These are phyloP conservation scores for Globisporangium cylindrosporum DNA, from an alignment of 352 stramenopile species.

Conservation along the genomic window DNA sequence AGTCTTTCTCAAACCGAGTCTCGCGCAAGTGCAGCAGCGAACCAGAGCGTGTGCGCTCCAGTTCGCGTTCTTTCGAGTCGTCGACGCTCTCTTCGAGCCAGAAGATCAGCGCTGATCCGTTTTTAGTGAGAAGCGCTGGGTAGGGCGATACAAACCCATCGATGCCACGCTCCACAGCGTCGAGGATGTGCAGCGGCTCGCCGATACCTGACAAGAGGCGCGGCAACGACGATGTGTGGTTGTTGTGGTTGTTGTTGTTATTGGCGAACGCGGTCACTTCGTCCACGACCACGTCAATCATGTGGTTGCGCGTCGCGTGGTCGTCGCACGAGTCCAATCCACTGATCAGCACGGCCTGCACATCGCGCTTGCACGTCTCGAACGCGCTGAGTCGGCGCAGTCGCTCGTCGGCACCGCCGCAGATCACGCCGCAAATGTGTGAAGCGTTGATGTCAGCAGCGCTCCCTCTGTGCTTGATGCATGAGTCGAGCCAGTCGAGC, in stretches of 20 bases:
- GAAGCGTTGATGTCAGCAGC: neutral
- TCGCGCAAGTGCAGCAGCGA: constrained; percentile 68
- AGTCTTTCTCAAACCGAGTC: constrained; percentile 59
- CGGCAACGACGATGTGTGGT: constrained; percentile 43
- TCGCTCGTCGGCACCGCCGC: constrained; percentile 56
- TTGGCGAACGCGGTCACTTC: constrained; percentile 21
- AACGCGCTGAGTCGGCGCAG: constrained; percentile 47
- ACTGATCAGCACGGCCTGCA: constrained; percentile 67
- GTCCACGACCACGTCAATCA: constrained; percentile 49
- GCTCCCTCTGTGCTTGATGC: constrained; percentile 24
- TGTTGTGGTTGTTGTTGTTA: constrained; percentile 11
- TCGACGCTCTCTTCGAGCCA: constrained; percentile 47
- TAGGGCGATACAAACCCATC: constrained; percentile 74
- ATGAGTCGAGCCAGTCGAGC: constrained; percentile 72
- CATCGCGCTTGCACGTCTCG: constrained; percentile 65
- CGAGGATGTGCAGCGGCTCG: constrained; percentile 59
- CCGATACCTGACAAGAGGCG: constrained; percentile 66
- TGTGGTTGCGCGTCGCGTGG: constrained; percentile 28
- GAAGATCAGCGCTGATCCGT: constrained; percentile 49
- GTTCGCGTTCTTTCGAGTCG: constrained; percentile 25
- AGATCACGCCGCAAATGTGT: constrained; percentile 61
- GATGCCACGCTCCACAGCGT: constrained; percentile 45
- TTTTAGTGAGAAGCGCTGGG: constrained; percentile 47
- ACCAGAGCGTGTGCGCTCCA: constrained; percentile 32
- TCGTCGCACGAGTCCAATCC: constrained; percentile 49